Evolutionary conservation across 2,329 filamentous ascomycete genomes (phyloP).

Genomic region (Volutella citrinella): DNA sequence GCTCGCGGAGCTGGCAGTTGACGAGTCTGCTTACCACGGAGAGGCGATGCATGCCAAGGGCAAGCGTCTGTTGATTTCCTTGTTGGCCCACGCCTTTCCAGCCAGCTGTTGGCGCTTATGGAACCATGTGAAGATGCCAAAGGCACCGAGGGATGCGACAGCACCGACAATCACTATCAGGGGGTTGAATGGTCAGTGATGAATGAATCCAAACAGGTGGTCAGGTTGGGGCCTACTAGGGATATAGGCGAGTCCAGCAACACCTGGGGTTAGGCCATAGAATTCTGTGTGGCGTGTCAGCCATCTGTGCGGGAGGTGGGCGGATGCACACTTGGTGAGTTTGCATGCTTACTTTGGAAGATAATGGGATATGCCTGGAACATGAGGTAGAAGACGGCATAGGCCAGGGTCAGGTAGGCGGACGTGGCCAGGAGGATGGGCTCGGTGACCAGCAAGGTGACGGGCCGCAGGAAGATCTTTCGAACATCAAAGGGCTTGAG

Average conservation of each 20-base stretch:
- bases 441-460: slow-evolving; percentile 45
- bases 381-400: slow-evolving; percentile 50
- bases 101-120: slow-evolving; percentile 22
- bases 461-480: slow-evolving; percentile 48
- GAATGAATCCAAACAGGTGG: too few species aligned
- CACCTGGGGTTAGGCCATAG: slow-evolving; percentile 44
- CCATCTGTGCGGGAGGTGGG: too few species aligned
- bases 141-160: slow-evolving; percentile 19
- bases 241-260: slow-evolving; percentile 45
- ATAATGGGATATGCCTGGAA: slow-evolving; percentile 52
- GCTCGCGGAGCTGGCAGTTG: too few species aligned
- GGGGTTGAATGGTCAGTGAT: too few species aligned
- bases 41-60: slow-evolving; percentile 54
- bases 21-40: slow-evolving; percentile 48
- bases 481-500: slow-evolving; percentile 36
- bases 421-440: slow-evolving; percentile 49
- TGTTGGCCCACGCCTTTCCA: slow-evolving; percentile 29
- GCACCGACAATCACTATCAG: slow-evolving; percentile 25
- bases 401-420: slow-evolving; percentile 48
- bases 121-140: slow-evolving; percentile 25
- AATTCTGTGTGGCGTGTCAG: slow-evolving; percentile 17
- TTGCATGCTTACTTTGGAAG: slow-evolving; percentile 34
- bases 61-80: slow-evolving; percentile 32
- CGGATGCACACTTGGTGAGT: too few species aligned
- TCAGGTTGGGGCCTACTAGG: slow-evolving; percentile 36